These are phyloP conservation scores for Yarrowia phangngaensis DNA, from an alignment of 805 yeast species.

Conservation along the genomic window DNA sequence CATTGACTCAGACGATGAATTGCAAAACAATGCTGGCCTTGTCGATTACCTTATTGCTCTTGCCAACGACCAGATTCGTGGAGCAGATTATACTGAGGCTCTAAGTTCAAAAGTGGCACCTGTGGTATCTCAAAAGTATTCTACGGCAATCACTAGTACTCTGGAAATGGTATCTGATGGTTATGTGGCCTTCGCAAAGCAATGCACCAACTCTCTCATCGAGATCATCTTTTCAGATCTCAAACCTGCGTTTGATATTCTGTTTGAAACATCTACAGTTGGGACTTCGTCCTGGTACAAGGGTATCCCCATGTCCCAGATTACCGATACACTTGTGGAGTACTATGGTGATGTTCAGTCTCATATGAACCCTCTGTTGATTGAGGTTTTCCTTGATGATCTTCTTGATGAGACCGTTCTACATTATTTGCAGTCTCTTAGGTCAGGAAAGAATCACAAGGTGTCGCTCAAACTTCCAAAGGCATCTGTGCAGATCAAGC, in stretches of 20 bases:
- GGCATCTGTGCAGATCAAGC: conserved; percentile 50
- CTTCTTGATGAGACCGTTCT: conserved; percentile 51
- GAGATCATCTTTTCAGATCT: conserved; percentile 71
- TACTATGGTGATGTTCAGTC: conserved; percentile 62
- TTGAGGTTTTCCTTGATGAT: conserved; percentile 52
- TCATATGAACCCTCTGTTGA: conserved; percentile 51
- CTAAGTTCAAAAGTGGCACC: conserved; percentile 61
- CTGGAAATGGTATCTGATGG: conserved; percentile 71
- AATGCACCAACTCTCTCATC: conserved; percentile 53
- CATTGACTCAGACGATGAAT: conserved; percentile 41
- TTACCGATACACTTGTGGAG: conserved; percentile 70
- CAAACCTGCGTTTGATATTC: conserved; percentile 53
- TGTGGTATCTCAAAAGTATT: conserved; percentile 62
- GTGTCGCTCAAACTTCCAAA: conserved; percentile 42
- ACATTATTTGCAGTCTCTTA: conserved; percentile 48
- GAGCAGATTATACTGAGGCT: conserved; percentile 66
- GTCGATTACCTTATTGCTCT: conserved; percentile 77
- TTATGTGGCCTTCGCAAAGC: conserved; percentile 67
- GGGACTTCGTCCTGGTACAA: conserved; percentile 64
- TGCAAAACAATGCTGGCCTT: conserved; percentile 59
- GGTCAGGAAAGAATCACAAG: conserved; percentile 39
- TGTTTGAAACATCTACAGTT: conserved; percentile 52
- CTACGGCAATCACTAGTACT: conserved; percentile 53
- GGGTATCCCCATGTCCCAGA: conserved; percentile 53
- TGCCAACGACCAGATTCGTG: conserved; percentile 77